These are phyloP conservation scores for Lasiodiplodia sp. DNA, from an alignment of 2,329 filamentous ascomycete genomes.

Conservation along the genomic window DNA sequence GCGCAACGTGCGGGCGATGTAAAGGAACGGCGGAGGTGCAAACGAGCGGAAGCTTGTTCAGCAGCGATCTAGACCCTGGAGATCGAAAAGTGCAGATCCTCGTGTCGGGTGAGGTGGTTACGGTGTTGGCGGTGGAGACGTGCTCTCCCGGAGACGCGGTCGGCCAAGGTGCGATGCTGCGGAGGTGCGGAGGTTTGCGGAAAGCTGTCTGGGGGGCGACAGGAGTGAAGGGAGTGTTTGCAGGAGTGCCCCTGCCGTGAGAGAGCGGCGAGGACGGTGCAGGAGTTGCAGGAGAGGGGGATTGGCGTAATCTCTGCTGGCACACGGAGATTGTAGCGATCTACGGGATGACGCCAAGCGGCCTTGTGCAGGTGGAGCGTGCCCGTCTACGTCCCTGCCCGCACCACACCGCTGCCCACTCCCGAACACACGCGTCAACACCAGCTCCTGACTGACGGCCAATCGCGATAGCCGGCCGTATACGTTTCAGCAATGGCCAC, in stretches of 20 bases:
- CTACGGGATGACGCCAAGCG: slow-evolving; percentile 24
- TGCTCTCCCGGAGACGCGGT: background rate
- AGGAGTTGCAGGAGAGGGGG: slow-evolving; percentile 13
- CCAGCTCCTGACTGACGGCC: background rate
- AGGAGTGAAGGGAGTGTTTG: slow-evolving; percentile 12
- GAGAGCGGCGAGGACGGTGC: slow-evolving; percentile 10
- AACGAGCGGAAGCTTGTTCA: background rate
- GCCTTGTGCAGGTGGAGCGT: background rate
- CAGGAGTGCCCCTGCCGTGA: slow-evolving; percentile 22
- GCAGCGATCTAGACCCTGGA: slow-evolving; percentile 8
- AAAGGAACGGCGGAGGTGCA: slow-evolving; percentile 13
- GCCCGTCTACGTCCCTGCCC: background rate
- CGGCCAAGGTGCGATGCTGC: background rate
- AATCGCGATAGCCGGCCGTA: background rate
- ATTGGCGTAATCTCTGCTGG: slow-evolving; percentile 27
- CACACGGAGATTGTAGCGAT: slow-evolving; percentile 19
- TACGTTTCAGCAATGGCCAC: slow-evolving; percentile 38
- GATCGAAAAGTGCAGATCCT: slow-evolving; percentile 20
- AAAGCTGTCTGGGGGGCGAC: background rate
- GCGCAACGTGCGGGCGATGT: background rate
- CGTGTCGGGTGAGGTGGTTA: slow-evolving; percentile 16
- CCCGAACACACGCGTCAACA: slow-evolving; percentile 1
- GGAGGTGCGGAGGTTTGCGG: slow-evolving; percentile 6
- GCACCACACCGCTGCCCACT: background rate
- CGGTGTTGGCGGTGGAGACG: slow-evolving; percentile 20